Evolutionary conservation across 2,329 filamentous ascomycete genomes (phyloP).

Genomic region (Colletotrichum viniferum): DNA sequence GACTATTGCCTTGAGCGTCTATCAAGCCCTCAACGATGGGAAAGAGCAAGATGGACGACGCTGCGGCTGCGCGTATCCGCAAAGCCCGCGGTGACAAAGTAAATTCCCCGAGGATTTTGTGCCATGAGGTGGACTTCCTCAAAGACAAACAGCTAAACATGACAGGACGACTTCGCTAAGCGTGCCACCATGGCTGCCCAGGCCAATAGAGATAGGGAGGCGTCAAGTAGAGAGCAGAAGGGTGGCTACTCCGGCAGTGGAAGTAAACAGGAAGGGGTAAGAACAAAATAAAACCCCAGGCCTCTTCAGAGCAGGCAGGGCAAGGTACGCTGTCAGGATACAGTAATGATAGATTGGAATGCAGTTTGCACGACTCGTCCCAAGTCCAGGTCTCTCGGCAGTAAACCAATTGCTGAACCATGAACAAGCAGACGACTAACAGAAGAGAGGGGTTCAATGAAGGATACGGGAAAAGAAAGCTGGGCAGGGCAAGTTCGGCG

Average conservation of each 20-base stretch:
- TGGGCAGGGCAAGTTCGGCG: not conserved
- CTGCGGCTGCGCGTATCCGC: constrained; percentile 44
- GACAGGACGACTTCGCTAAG: constrained; percentile 39
- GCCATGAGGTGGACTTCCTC: not conserved
- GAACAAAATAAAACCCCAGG: constrained; percentile 9
- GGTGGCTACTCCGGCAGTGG: not conserved
- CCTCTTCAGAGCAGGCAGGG: not conserved
- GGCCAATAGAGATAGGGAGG: constrained; percentile 32
- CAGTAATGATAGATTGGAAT: not conserved
- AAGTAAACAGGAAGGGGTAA: constrained; percentile 9
- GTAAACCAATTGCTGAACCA: not conserved
- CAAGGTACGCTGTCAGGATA: not conserved
- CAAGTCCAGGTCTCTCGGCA: not conserved
- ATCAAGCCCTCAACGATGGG: not conserved
- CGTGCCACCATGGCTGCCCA: constrained; percentile 38
- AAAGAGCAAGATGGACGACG: constrained; percentile 46
- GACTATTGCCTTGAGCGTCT: not conserved
- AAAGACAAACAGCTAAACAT: not conserved
- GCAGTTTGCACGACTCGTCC: not conserved
- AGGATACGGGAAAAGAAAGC: not conserved
- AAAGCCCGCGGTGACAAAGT: constrained; percentile 46
- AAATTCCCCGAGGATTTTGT: constrained; percentile 1
- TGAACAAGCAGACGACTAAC: not conserved
- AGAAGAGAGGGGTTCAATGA: not conserved
- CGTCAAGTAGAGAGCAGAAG: constrained; percentile 21